Conservation (phyloP, 2,329 filamentous ascomycete genomes). For the Diaporthe helianthi region DNA sequence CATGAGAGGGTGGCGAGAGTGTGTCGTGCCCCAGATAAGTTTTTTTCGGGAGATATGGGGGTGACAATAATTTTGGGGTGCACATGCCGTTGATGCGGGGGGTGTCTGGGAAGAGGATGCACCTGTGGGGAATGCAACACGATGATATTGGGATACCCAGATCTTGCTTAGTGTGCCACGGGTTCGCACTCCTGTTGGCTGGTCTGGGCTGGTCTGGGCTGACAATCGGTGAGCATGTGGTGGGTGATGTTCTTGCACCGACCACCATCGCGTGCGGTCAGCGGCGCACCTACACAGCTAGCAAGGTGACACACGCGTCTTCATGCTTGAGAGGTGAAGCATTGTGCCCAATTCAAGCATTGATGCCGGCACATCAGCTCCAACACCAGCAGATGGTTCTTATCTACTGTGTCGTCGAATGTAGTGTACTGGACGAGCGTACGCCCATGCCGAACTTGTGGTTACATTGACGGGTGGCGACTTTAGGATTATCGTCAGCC, state of each 20-base stretch:
- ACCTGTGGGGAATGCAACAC: not conserved
- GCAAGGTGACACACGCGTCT: not conserved
- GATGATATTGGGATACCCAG: not conserved
- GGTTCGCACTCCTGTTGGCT: not conserved
- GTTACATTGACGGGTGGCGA: constrained; percentile 8
- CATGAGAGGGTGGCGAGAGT: not conserved
- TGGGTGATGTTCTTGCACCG: not conserved
- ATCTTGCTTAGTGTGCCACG: constrained; percentile 11
- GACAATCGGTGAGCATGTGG: not conserved
- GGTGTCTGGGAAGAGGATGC: constrained; percentile 2
- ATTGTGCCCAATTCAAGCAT: not conserved
- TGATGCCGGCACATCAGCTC: not conserved
- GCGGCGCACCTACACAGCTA: no score
- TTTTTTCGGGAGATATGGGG: no score
- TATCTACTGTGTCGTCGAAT: not conserved
- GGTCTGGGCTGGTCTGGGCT: no score
- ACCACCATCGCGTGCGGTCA: no score
- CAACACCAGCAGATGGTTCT: not conserved
- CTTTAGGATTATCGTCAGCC: not conserved
- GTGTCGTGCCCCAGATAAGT: no score
- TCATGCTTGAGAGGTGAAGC: constrained; percentile 3
- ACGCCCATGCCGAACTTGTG: not conserved
- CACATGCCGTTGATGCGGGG: not conserved
- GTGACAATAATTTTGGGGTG: not conserved
- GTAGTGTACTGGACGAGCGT: not conserved